Conservation (phyloP, 2,329 filamentous ascomycete species). For the Penicillium frequentans region DNA sequence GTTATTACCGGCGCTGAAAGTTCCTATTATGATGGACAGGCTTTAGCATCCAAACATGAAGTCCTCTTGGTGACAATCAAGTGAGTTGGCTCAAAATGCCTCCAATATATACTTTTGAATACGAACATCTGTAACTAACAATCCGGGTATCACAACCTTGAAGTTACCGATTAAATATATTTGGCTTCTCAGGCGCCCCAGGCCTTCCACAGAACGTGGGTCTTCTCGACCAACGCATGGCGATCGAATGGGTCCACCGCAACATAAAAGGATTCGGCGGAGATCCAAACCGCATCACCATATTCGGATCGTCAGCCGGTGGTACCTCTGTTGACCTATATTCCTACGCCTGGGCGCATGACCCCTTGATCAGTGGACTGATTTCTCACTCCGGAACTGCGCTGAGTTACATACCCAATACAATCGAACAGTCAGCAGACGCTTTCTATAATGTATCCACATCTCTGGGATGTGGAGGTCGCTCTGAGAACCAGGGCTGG, state of each 20-base stretch:
- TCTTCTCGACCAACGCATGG: conserved; percentile 54
- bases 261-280: conserved; percentile 56
- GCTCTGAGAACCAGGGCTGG: conserved; percentile 22
- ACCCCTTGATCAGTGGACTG: conserved; percentile 40
- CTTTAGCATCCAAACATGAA: conserved; percentile 38
- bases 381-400: conserved; percentile 42
- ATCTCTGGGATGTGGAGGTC: conserved; percentile 40
- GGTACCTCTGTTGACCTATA: conserved; percentile 30
- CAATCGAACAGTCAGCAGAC: conserved; percentile 30
- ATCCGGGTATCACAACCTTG: neutral
- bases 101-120: neutral
- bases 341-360: conserved; percentile 31
- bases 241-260: conserved; percentile 53
- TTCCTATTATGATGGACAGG: conserved; percentile 39
- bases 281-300: conserved; percentile 45
- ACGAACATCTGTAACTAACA: neutral
- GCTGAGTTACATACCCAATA: conserved; percentile 47
- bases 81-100: neutral
- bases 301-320: conserved; percentile 51
- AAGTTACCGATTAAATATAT: conserved; percentile 43
- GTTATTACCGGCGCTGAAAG: conserved; percentile 35
- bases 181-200: conserved; percentile 42
- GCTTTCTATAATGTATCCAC: conserved; percentile 47
- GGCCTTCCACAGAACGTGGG: conserved; percentile 46
- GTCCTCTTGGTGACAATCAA: conserved; percentile 47